Conservation (phyloP, 495 filamentous ascomycete species). For the Massariosphaeria phaeospora region DNA sequence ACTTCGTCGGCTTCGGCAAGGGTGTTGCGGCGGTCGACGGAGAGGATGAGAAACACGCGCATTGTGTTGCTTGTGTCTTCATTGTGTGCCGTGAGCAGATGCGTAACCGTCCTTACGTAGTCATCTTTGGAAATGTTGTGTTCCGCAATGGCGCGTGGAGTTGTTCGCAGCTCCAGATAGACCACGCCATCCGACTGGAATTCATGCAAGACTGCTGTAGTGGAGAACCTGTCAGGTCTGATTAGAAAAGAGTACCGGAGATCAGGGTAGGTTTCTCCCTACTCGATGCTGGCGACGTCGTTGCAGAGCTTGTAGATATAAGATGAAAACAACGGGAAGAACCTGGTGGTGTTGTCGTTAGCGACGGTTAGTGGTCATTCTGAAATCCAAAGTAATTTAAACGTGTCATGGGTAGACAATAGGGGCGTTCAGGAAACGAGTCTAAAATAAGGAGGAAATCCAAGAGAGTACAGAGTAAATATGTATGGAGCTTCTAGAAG, state of each 20-base stretch:
- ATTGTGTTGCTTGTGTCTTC: constrained; percentile 9
- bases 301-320: constrained; percentile 73
- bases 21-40: constrained; percentile 63
- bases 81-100: constrained; percentile 44
- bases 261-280: too few relatives aligned
- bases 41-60: constrained; percentile 57
- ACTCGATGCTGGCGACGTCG: constrained; percentile 51
- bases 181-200: constrained; percentile 68
- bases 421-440: constrained; percentile 1
- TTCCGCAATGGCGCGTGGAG: constrained; percentile 57
- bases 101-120: constrained; percentile 64
- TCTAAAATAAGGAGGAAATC: neutral
- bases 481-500: neutral
- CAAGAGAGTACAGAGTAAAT: neutral
- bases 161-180: constrained; percentile 79
- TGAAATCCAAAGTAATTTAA: neutral
- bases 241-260: too few relatives aligned
- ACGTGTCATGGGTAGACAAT: neutral
- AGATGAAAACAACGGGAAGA: constrained; percentile 73
- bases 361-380: neutral
- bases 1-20: constrained; percentile 53
- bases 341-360: constrained; percentile 42
- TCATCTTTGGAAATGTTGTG: constrained; percentile 52
- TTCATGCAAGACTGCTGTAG: constrained; percentile 61
- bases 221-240: constrained; percentile 55